Percentiles rank a stretch among this genome's conserved stretches.
phyloP scores from a whole-genome alignment of 2,329 filamentous ascomycete species.

The Monosporascus sp. region DNA sequence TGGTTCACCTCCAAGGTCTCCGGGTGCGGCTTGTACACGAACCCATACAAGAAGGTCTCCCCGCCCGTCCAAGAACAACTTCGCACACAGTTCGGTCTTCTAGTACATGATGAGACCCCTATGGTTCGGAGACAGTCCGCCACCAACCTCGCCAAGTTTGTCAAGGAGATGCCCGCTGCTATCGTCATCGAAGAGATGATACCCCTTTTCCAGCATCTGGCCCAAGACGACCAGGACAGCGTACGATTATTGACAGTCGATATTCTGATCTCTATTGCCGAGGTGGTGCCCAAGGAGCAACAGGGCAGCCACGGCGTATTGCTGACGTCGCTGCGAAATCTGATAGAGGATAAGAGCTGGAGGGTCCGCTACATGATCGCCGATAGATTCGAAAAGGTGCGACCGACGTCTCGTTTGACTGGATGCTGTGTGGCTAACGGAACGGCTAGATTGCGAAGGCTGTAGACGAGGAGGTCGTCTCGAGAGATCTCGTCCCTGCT shows the following conservation, averaged over 20 bases:
- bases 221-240: conserved; percentile 94
- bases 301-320: conserved; percentile 93
- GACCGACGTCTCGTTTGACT: conserved; percentile 3
- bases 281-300: conserved; percentile 96
- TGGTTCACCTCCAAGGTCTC: conserved; percentile 99
- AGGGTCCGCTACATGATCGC: conserved; percentile 98
- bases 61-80: conserved; percentile 84
- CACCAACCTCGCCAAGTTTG: conserved; percentile 93
- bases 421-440: conserved; percentile 10
- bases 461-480: conserved; percentile 93
- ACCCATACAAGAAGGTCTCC: conserved; percentile 87
- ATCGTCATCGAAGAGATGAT: conserved; percentile 99
- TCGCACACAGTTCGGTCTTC: conserved; percentile 81
- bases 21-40: conserved; percentile 89
- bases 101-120: conserved; percentile 97
- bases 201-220: conserved; percentile 94
- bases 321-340: conserved; percentile 78
- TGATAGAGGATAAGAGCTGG: conserved; percentile 99
- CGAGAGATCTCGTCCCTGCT: conserved; percentile 86
- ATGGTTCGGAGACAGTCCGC: conserved; percentile 98
- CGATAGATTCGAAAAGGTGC: conserved; percentile 93
- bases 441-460: conserved; percentile 81
- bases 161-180: conserved; percentile 89
- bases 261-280: conserved; percentile 91
- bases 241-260: conserved; percentile 94